phyloP scores from a whole-genome alignment of 176 grass and related monocot genomes.

The Stipa capillata region DNA sequence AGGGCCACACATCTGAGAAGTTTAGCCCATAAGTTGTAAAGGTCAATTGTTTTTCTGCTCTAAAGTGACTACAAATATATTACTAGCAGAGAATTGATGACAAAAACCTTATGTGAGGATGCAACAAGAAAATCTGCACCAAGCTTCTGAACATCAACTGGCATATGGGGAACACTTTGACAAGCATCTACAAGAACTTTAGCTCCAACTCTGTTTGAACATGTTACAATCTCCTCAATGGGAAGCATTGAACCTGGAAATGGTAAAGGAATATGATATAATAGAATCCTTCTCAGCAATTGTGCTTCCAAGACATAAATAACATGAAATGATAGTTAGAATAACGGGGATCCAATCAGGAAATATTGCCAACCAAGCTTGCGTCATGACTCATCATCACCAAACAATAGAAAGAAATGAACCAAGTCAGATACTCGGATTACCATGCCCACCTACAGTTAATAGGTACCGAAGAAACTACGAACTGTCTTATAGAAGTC shows the following conservation, averaged over 20 bases:
- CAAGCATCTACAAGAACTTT: slow-evolving; percentile 97
- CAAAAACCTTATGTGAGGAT: slow-evolving; percentile 89
- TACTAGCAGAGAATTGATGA: background rate
- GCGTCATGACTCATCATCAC: background rate
- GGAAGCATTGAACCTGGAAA: slow-evolving; percentile 69
- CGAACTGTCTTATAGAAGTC: background rate
- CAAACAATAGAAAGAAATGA: background rate
- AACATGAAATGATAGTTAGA: background rate
- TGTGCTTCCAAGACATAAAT: background rate
- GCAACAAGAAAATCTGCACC: slow-evolving; percentile 91
- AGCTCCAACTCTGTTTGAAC: slow-evolving; percentile 71
- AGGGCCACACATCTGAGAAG: slow-evolving; percentile 98
- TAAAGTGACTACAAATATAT: background rate
- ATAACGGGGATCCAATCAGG: background rate
- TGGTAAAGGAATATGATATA: background rate
- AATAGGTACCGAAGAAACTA: background rate
- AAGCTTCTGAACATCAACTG: slow-evolving; percentile 91
- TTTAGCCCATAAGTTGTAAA: slow-evolving; percentile 46
- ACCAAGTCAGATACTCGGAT: background rate
- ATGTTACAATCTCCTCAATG: slow-evolving; percentile 73
- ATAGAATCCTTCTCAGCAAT: background rate
- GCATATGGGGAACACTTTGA: slow-evolving; percentile 94
- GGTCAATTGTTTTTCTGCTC: background rate
- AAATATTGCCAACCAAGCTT: background rate
- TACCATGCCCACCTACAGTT: background rate